Evolutionary conservation across 257 asterid species (phyloP).

Genomic region (Rauvolfia tetraphylla): DNA sequence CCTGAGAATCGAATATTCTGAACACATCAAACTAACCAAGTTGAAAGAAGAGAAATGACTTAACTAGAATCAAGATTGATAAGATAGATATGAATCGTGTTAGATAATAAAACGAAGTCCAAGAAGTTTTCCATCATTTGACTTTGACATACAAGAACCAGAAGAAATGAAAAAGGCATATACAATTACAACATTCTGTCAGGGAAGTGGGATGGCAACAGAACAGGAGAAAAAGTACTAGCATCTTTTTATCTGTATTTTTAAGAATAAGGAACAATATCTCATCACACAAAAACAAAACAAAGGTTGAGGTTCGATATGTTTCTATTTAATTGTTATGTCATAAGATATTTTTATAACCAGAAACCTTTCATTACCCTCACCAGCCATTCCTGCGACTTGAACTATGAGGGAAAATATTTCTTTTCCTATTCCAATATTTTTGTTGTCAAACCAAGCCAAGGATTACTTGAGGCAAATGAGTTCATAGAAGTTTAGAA

Average conservation of each 20-base stretch:
- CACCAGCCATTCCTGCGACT: too few relatives aligned
- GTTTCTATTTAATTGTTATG: background rate
- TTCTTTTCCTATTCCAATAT: background rate
- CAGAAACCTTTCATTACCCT: background rate
- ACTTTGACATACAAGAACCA: conserved; percentile 1
- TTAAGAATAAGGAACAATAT: background rate
- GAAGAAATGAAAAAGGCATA: conserved; percentile 8
- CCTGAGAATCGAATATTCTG: conserved; percentile 50
- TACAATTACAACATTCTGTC: background rate
- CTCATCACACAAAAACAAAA: background rate
- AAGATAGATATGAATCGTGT: background rate
- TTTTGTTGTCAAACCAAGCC: conserved; percentile 3
- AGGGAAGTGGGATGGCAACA: background rate
- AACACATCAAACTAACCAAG: conserved; percentile 22
- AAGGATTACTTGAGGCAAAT: conserved; percentile 1
- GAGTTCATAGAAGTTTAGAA: background rate
- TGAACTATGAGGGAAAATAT: background rate
- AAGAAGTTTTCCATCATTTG: conserved; percentile 4
- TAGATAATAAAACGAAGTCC: background rate
- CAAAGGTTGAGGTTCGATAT: background rate
- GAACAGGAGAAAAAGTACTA: background rate
- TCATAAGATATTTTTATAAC: background rate
- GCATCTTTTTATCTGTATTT: background rate
- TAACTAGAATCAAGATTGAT: background rate
- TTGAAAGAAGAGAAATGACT: conserved; percentile 13